Base-by-base conservation (phyloP, 2,329 filamentous ascomycete species). In the Clonostachys byssicola region DNA sequence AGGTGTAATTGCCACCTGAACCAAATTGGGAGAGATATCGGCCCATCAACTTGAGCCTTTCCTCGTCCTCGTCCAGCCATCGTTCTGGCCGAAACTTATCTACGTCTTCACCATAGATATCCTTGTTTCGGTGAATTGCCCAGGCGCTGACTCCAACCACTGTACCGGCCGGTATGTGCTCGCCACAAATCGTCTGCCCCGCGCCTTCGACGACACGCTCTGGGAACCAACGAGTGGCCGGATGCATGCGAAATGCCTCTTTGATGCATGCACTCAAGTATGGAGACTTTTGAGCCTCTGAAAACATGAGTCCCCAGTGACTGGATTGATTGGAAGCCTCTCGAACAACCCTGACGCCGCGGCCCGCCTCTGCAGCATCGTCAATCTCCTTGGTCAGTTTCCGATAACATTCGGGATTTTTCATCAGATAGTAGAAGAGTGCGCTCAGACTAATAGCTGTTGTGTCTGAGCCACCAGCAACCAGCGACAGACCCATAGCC, bases 1-100 rank as follows among this genome's bases (percentile, higher is more conserved):
- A 89, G 2, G 86, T 88, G 16, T 38, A 38, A 56, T 85, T 67
- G 12, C 80, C 77, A 0, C 86, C 86, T 64, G 85, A 85, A 2
- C 86, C 86, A 62, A 89, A 89, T 54, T 88, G 84, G 61, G 88
- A 73, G 81, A 88, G 83, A n/a, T 73, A 74, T 1, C 58, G 55
- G 17, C 57, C 60, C 48, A 64, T 66, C 0, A 49, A 16, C 41
- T 57, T 56, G 0, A 62, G 43, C 40, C 51, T 54, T 2, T 61
- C 58, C 0, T 49, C 46, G 12, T 62, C 57, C 6, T 52, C 51
- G 4, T 52, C 51, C 1, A 71, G 43, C 72, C 72, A 75, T 5
- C 73, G 52, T 49, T 74, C 70, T 0, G 72, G 72, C 2, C 53
- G 53, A 59, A 73, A 65, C 0, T 55, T 43, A 3, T 65, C 44